Base-by-base conservation (phyloP, 805 yeast species). In the Metschnikowia noctiluminum region DNA sequence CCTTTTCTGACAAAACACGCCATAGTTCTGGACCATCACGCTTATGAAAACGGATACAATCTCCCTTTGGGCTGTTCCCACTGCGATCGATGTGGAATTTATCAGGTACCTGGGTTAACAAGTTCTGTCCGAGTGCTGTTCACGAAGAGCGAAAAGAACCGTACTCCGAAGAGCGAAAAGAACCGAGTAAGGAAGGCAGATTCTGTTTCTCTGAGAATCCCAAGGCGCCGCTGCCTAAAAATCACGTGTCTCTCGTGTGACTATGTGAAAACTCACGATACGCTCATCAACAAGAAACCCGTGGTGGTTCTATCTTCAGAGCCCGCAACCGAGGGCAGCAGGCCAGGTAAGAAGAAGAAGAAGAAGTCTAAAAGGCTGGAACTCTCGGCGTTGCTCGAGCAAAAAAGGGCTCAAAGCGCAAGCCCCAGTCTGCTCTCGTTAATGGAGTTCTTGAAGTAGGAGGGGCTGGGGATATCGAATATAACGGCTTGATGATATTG, bases 361-460 rank as follows among this genome's bases (percentile, higher is more conserved):
- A 66, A 66, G 57, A 75, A 69, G 59, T 66, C 66, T 57, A 75
- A 69, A 49, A 69, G 74, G 15, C 62, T 79, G 27, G 62, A 73
- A 2, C 70, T 62, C 47, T 56, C 80, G 51, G 60, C 80, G 35
- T 64, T 66, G 32, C 64, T 66, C 45, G 79, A 75, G 60, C 73
- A 71, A 39, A 69, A 65, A 28, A 66, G 69, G 50, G 62, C 61
- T 45, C 56, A 61, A 21, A 64, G 58, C 34, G 61, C 57, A 3
- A 14, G 14, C 34, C 58, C 61, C 11, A 62, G 63, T n/a, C 57
- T 77, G 0, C 62, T 81, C 28, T 74, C 76, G 55, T 62, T 81
- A 35, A 76, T 75, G 65, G 81, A 77, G 46, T 79, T 80, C 54
- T 71, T 80, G 78, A 50, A 46, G 35, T 49, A 40, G 21, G 21